Evolutionary conservation across 495 filamentous ascomycete species (phyloP).

Genomic region (Trypethelium eluteriae): DNA sequence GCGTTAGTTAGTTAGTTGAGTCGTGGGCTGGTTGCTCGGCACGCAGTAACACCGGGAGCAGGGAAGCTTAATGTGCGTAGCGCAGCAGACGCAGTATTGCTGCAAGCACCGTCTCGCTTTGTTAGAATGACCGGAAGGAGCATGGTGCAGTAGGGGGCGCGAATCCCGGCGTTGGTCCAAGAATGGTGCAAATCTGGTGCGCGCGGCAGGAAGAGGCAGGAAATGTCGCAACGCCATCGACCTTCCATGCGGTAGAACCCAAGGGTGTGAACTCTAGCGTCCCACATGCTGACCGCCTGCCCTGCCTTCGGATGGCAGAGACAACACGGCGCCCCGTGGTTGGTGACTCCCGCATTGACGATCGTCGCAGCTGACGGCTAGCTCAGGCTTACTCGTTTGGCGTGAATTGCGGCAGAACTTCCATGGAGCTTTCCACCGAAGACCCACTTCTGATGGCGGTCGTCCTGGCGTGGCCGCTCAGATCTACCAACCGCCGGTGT

Average conservation of each 20-base stretch:
- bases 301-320: slow-evolving; percentile 8
- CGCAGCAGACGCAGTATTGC: slow-evolving; percentile 9
- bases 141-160: not conserved
- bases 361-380: slow-evolving; percentile 9
- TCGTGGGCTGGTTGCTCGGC: slow-evolving; percentile 6
- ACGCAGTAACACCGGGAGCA: slow-evolving; percentile 9
- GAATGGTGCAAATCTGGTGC: slow-evolving; percentile 5
- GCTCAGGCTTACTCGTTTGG: slow-evolving; percentile 7
- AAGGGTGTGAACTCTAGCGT: slow-evolving; percentile 8
- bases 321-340: slow-evolving; percentile 8
- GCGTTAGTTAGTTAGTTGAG: not conserved
- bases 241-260: slow-evolving; percentile 8
- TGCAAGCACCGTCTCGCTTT: slow-evolving; percentile 9
- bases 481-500: slow-evolving; percentile 10
- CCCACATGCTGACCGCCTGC: slow-evolving; percentile 8
- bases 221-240: slow-evolving; percentile 10
- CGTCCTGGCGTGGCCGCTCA: slow-evolving; percentile 2
- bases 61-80: slow-evolving; percentile 2
- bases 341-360: slow-evolving; percentile 9
- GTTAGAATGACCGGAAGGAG: slow-evolving; percentile 3
- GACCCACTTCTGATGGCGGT: slow-evolving; percentile 5
- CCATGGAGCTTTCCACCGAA: slow-evolving; percentile 8
- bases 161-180: slow-evolving; percentile 1
- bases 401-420: slow-evolving; percentile 3
- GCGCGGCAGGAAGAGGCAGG: slow-evolving; percentile 8